These are phyloP conservation scores for Sugiyamaella neomexicana DNA, from an alignment of 1,139 yeast genomes.

Conservation along the genomic window DNA sequence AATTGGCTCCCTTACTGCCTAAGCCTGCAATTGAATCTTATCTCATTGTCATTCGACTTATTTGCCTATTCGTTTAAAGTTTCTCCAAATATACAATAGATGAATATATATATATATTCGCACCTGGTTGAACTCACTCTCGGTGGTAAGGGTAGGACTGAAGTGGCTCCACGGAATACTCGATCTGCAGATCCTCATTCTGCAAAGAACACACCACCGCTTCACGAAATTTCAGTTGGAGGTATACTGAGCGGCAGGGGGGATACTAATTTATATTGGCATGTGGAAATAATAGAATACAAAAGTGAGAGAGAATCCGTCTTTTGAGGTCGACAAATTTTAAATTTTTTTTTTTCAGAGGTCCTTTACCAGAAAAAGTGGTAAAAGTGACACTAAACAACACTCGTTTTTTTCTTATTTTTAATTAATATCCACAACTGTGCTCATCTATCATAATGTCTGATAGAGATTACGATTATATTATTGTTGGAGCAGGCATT, in stretches of 20 bases:
- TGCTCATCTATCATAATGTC: too few species aligned
- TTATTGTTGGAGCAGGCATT: conserved; percentile 92
- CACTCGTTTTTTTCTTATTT: not conserved
- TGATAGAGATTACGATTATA: conserved; percentile 51
- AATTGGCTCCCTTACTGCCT: too few species aligned
- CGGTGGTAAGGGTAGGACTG: not conserved
- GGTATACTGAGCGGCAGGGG: conserved; percentile 3
- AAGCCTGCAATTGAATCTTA: not conserved
- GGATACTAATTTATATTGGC: not conserved
- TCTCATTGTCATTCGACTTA: too few species aligned
- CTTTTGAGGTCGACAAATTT: not conserved
- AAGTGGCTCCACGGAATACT: conserved; percentile 13
- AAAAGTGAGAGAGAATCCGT: conserved; percentile 1
- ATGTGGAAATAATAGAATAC: conserved; percentile 2
- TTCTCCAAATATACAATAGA: too few species aligned
- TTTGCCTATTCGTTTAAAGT: too few species aligned
- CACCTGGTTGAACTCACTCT: not conserved
- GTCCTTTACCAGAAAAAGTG: not conserved
- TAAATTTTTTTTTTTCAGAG: not conserved
- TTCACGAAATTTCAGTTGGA: conserved; percentile 7
- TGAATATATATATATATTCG: too few species aligned
- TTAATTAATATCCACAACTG: too few species aligned
- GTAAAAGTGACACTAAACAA: not conserved
- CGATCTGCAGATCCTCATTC: not conserved
- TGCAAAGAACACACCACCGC: conserved; percentile 15